Evolutionary conservation across 1,284 basidiomycete species (phyloP).

Genomic region (Sphaerobolus stellatus): DNA sequence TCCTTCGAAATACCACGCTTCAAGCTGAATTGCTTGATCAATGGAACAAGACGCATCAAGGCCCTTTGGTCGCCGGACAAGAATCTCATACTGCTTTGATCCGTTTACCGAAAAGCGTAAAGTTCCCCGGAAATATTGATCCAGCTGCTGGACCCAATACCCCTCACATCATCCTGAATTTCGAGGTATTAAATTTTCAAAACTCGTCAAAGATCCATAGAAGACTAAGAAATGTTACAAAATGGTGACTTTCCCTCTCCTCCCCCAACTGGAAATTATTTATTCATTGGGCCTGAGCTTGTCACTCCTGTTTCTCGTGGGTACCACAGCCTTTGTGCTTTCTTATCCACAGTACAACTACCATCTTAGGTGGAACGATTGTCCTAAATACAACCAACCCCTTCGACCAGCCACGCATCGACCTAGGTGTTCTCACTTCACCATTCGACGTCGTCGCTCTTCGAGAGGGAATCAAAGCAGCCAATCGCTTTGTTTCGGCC

Average conservation of each 20-base stretch:
- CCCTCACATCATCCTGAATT: too few species aligned
- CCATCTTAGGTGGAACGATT: conserved; percentile 38
- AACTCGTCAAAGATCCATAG: background rate
- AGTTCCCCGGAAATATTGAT: conserved; percentile 29
- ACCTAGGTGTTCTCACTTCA: conserved; percentile 44
- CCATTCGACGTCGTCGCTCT: conserved; percentile 38
- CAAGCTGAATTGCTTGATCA: conserved; percentile 11
- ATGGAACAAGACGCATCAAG: conserved; percentile 22
- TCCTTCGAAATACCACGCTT: conserved; percentile 15
- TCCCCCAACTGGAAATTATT: conserved; percentile 22
- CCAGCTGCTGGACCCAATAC: conserved; percentile 33
- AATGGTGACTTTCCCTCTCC: too few species aligned
- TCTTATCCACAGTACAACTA: background rate
- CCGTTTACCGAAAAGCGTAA: conserved; percentile 29
- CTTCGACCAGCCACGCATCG: conserved; percentile 42
- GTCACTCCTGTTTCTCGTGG: conserved; percentile 24
- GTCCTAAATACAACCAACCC: conserved; percentile 35
- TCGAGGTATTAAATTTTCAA: background rate
- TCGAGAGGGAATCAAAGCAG: conserved; percentile 32
- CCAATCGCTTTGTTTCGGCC: conserved; percentile 31
- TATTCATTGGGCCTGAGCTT: conserved; percentile 20
- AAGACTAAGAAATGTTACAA: too few species aligned
- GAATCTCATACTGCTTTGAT: conserved; percentile 27
- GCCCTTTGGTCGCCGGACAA: conserved; percentile 21
- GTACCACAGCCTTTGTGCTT: background rate